Conservation (phyloP, 176 grass and related monocot genomes). For the Themeda triandra region DNA sequence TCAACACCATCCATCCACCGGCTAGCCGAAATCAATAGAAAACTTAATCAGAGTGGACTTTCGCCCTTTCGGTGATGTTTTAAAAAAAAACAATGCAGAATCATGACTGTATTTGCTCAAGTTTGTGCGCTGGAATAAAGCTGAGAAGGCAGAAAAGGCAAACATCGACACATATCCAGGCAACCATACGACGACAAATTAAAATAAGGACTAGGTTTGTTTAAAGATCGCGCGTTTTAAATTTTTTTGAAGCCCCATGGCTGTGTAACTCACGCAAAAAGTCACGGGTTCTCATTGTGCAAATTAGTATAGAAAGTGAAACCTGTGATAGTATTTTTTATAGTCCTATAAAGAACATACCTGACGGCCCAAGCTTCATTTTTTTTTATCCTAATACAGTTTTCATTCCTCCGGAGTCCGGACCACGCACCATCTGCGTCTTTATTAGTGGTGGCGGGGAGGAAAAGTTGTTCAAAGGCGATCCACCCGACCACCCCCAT, state of each 20-base stretch:
- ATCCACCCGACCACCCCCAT: background rate
- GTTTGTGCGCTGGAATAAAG: background rate
- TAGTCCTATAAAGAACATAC: background rate
- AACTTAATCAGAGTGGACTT: too few relatives aligned
- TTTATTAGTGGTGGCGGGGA: constrained; percentile 15
- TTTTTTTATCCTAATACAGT: background rate
- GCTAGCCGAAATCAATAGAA: too few relatives aligned
- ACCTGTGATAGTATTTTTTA: background rate
- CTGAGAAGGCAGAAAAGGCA: background rate
- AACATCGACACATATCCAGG: background rate
- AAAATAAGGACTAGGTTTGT: background rate
- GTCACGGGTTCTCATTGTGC: too few relatives aligned
- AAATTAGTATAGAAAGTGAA: background rate
- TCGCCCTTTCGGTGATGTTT: too few relatives aligned
- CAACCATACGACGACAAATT: background rate
- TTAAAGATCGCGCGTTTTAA: background rate
- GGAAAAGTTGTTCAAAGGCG: constrained; percentile 4
- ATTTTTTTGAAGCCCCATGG: background rate
- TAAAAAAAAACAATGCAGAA: too few relatives aligned
- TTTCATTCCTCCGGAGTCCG: background rate
- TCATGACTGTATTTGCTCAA: background rate
- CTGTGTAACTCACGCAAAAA: background rate
- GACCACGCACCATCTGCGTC: background rate
- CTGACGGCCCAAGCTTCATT: background rate
- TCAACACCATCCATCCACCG: too few relatives aligned